Conservation (phyloP, 371 early-diverging fungal genomes). For the Actinomortierella wolfii region DNA sequence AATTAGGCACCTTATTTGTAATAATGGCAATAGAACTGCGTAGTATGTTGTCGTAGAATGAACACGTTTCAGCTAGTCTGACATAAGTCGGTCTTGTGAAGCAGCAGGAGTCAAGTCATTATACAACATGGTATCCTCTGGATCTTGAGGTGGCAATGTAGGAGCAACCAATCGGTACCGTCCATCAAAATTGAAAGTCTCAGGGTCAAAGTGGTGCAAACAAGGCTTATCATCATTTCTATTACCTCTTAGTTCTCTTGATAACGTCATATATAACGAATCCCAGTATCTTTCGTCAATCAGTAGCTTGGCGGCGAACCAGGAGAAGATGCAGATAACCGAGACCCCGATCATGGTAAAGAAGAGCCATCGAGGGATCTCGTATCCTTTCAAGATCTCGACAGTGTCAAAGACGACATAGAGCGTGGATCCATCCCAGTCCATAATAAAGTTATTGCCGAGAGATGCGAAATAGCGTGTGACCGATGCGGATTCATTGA, state of each 20-base stretch:
- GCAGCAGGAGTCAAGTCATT: too few relatives aligned
- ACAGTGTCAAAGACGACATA: constrained; percentile 5
- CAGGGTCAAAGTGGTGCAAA: neutral
- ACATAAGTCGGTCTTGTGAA: too few relatives aligned
- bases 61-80: too few relatives aligned
- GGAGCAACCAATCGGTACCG: neutral
- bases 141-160: too few relatives aligned
- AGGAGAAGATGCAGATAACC: constrained; percentile 1
- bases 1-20: too few relatives aligned
- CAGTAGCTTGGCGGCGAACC: constrained; percentile 1
- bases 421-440: constrained; percentile 7
- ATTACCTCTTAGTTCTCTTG: neutral
- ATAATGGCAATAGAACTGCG: too few relatives aligned
- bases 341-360: neutral
- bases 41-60: too few relatives aligned
- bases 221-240: neutral
- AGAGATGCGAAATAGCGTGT: constrained; percentile 4
- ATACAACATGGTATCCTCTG: too few relatives aligned
- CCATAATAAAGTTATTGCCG: constrained; percentile 9
- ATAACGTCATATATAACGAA: constrained; percentile 2
- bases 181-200: neutral
- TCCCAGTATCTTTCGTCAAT: constrained; percentile 1
- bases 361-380: neutral
- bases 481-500: neutral
- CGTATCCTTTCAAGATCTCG: constrained; percentile 10